A percentile compares a stretch with the other conserved stretches of the same genome.
phyloP scores from a whole-genome alignment of 495 filamentous ascomycete species.

The Darksidea phi region DNA sequence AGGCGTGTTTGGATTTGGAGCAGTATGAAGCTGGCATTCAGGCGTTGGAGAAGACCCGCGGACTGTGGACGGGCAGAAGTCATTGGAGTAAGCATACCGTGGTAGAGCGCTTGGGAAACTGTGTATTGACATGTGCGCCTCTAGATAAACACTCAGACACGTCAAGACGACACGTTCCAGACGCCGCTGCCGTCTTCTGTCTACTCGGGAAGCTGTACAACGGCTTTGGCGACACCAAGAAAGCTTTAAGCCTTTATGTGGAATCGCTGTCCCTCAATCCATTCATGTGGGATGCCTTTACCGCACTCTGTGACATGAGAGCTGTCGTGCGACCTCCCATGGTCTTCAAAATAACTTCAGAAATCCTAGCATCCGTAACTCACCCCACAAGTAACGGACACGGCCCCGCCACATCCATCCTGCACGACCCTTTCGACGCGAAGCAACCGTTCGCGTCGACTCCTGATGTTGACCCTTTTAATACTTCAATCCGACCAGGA shows the following conservation, averaged over 20 bases:
- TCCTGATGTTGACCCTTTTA: slow-evolving; percentile 43
- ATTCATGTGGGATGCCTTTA: slow-evolving; percentile 98
- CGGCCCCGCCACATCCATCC: slow-evolving; percentile 4
- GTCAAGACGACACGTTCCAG: slow-evolving; percentile 61
- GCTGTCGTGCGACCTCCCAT: slow-evolving; percentile 64
- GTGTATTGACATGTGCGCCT: slow-evolving; percentile 13
- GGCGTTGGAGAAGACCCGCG: slow-evolving; percentile 72
- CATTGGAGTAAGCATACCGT: slow-evolving; percentile 60
- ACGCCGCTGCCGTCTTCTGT: slow-evolving; percentile 76
- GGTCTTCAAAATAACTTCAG: slow-evolving; percentile 77
- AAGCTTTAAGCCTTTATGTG: slow-evolving; percentile 79
- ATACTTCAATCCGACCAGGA: slow-evolving; percentile 28
- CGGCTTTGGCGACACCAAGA: slow-evolving; percentile 73
- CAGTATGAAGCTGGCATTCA: slow-evolving; percentile 74
- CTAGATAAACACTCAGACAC: slow-evolving; percentile 66
- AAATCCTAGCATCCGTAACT: slow-evolving; percentile 56
- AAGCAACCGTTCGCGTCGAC: slow-evolving; percentile 37
- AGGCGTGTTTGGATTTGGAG: slow-evolving; percentile 77
- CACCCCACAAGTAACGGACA: slow-evolving; percentile 30
- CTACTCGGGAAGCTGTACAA: slow-evolving; percentile 85
- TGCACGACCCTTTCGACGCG: slow-evolving; percentile 30
- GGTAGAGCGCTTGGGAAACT: background rate
- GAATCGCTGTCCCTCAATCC: slow-evolving; percentile 87
- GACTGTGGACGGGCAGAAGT: slow-evolving; percentile 67
- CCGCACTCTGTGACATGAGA: slow-evolving; percentile 65